Evolutionary conservation across 768 basidiomycete genomes (phyloP), one percentile per base, ranked within the genome.

Genomic region (Hypholoma fasciculare): DNA sequence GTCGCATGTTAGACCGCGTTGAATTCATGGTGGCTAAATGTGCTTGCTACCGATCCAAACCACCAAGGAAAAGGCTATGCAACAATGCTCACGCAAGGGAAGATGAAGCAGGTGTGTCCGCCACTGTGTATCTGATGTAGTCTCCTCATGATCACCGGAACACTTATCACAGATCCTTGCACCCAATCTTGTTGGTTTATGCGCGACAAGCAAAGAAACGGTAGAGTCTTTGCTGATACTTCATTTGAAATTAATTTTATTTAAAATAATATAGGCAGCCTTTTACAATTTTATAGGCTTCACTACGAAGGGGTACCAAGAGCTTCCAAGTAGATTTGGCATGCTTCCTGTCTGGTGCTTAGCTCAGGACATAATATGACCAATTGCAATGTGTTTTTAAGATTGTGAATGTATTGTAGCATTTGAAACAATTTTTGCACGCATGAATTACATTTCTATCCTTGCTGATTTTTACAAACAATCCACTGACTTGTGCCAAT

Each of bases 11-110:
- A 43, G 43, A 55, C 23, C 1, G 2, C 16, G 17, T 4, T 46
- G 44, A 30, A 47, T 17, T 55, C 34, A 34, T 55, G 54, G 54
- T 55, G 54, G 54, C 47, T 55, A 9, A 55, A 46, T 13, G 27
- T 55, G 8, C 43, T 55, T 36, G 54, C 43, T 17, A 55, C 54
- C 17, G 44, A 55, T n/a, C 54, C 54, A 9, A 30, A 48, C 30
- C 54, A 55, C 12, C 54, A 55, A 23, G 20, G 43, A 6, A 44
- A 36, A 30, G 54, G 54, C 7, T 55, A 55, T 36, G 54, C 16
- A 8, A 55, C 43, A 17, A 30, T 12, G 6, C 19, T 48, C 30
- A 34, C 47, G 9, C 40, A 46, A n/a, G 44, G 30, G 12, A 37
- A 20, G 19, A 16, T 55, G n/a, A 55, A 36, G 47, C 26, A 48